Evolutionary conservation across 768 basidiomycete genomes (phyloP), one percentile per base, ranked within the genome.

Genomic region (Mycena haematopus): DNA sequence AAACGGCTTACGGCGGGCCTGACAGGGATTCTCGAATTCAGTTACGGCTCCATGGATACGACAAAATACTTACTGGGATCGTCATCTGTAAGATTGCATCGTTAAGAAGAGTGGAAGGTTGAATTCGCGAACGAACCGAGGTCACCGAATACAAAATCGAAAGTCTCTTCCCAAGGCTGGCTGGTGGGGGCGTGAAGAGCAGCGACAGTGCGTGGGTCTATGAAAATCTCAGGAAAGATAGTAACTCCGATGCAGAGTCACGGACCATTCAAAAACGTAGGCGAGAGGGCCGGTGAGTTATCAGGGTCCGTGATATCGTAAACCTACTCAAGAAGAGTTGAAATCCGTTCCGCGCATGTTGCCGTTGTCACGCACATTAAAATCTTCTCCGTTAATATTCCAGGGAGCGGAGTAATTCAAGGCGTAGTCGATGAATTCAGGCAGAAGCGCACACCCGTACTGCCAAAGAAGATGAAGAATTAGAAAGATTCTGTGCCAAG

Each of bases 181-280:
- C 82, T 89, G 10, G 79, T 83, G 3, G 90, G 89, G 3, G 89
- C 89, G 72, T 92, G 89, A 21, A 92, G 72, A 0, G 89, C 89
- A 42, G 80, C 74, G 52, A 83, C 78, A n/a, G 82, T 84, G 44
- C 72, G 78, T 50, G 80, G 77, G 67, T 89, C 87, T 88, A 24
- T 21, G 15, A 24, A 35, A 0, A 56, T 31, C 49, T 65, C 31
- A 25, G 33, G 50, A 24, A 21, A 25, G 9, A 55, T 36, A 19
- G 47, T 40, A 45, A 29, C 19, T 45, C 17, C 22, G 19, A 22
- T 4, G 29, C 29, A 5, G 31, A 7, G 21, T 29, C 24, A 67
- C 79, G 22, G 58, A 89, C 89, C 80, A 63, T 91, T 91, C 58
- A 90, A 75, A 73, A 90, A 92, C 70, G 10, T 80, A 76, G 6